A percentile compares a stretch with the other conserved stretches of the same genome.
Conservation (phyloP, 2,329 filamentous ascomycete species). For the Hypoxylon sp. region DNA sequence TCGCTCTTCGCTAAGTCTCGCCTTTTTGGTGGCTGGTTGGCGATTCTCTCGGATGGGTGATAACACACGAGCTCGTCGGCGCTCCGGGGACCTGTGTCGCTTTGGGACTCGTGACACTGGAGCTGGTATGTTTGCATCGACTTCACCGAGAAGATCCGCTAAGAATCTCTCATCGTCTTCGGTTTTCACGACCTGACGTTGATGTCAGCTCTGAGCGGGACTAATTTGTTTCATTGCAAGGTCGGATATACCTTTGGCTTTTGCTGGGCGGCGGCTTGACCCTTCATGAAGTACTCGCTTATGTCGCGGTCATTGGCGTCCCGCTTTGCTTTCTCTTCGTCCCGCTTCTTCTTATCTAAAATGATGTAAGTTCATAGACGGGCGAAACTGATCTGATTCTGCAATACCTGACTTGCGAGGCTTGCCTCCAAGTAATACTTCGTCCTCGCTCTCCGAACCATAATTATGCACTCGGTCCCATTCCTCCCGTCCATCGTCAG, state of each 20-base stretch:
- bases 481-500: slow-evolving; percentile 95
- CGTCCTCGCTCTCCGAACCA: slow-evolving; percentile 83
- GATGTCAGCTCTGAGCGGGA: slow-evolving; percentile 30
- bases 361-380: slow-evolving; percentile 21
- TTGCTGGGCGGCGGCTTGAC: slow-evolving; percentile 73
- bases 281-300: slow-evolving; percentile 92
- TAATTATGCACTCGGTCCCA: slow-evolving; percentile 81
- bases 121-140: slow-evolving; percentile 79
- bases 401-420: slow-evolving; percentile 66
- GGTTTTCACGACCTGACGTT: slow-evolving; percentile 76
- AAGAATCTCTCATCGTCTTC: slow-evolving; percentile 93
- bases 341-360: slow-evolving; percentile 85
- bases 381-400: slow-evolving; percentile 42
- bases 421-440: slow-evolving; percentile 64
- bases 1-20: slow-evolving; percentile 67
- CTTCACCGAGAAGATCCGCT: slow-evolving; percentile 85
- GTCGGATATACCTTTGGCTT: slow-evolving; percentile 81
- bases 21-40: slow-evolving; percentile 70
- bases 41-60: slow-evolving; percentile 77
- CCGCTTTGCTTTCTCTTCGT: slow-evolving; percentile 87
- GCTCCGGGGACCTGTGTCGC: slow-evolving; percentile 79
- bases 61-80: slow-evolving; percentile 83
- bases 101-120: slow-evolving; percentile 70
- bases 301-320: slow-evolving; percentile 93
- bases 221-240: neutral